A percentile compares a stretch with the other conserved stretches of the same genome.
Conservation (phyloP, 768 basidiomycete genomes). For the Kwoniella newhampshirensis region DNA sequence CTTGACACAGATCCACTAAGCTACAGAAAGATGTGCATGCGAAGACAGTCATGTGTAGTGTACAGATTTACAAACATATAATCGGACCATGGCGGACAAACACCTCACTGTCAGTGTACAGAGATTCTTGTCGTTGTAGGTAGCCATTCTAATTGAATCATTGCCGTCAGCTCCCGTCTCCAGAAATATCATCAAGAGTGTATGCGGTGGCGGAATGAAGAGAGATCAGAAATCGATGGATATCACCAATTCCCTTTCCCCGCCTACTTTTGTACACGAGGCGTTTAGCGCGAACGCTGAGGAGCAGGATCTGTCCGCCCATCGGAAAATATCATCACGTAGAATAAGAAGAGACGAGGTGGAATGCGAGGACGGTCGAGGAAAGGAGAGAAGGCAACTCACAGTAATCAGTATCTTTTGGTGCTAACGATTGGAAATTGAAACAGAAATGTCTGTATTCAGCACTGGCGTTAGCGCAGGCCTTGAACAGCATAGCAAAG, state of each 20-base stretch:
- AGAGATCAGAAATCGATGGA: conserved; percentile 43
- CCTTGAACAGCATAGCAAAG: neutral
- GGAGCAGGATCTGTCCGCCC: conserved; percentile 47
- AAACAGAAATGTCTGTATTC: neutral
- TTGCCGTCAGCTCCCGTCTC: neutral
- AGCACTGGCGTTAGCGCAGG: no score
- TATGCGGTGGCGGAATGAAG: neutral
- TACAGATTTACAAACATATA: no score
- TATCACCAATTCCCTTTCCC: conserved; percentile 43
- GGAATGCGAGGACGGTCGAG: neutral
- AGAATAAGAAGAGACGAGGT: conserved; percentile 2
- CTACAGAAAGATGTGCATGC: no score
- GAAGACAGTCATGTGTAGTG: no score
- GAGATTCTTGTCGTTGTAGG: neutral
- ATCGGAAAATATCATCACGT: conserved; percentile 45
- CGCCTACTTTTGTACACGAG: conserved; percentile 52
- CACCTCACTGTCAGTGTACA: conserved; percentile 4
- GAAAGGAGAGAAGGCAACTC: conserved; percentile 1
- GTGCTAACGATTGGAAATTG: neutral
- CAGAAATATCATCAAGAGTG: no score
- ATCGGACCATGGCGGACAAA: neutral
- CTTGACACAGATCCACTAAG: no score
- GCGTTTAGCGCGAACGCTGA: conserved; percentile 35
- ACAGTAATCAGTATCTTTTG: conserved; percentile 2
- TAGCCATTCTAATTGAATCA: neutral